Evolutionary conservation across 139 green algal genomes (phyloP), one percentile per base, ranked within the genome.

Genomic region (Volvox reticuliferus): DNA sequence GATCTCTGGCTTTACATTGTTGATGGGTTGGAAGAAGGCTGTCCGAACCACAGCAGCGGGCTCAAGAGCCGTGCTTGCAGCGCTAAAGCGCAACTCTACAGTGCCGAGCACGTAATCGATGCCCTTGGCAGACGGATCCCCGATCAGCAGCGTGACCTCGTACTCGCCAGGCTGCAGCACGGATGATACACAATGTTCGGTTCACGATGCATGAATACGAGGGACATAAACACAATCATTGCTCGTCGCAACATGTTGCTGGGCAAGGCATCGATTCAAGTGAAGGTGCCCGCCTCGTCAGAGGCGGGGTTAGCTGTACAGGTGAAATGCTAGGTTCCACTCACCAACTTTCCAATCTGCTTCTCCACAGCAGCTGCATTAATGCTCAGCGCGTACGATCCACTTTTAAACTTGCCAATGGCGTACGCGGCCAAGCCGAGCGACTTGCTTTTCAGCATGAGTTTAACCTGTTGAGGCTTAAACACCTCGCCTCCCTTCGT

Each of bases 391-490:
- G 32, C 28, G 91, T 94, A 91, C 1, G 44, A 21, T 9, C 86
- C 78, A 28, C 86, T 77, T 87, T 94, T 94, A 28, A 87, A 62
- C 80, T 95, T 95, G 61, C 85, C 93, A 37, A 95, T 91, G 0
- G 89, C 91, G 71, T 95, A 95, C 1, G 91, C 93, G 0, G 91
- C 76, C 26, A 93, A 36, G 26, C 86, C 93, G 1, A 79, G 67
- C 0, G 78, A 86, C 79, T 93, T 91, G 88, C 73, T 87, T 18
- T 65, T 63, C 19, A 93, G 82, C 81, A 91, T 55, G 21, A 95
- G 86, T 84, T 94, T 94, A 22, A 91, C 89, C 83, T 95, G 93
- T 91, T 95, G 93, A 0, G 93, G 91, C 91, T 94, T 95, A 44
- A 87, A 82, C 0, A 78, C 36, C 21, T 68, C 30, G 16, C 93